Evolutionary conservation across 2,329 filamentous ascomycete genomes (phyloP).

Genomic region (Clonostachys solani): DNA sequence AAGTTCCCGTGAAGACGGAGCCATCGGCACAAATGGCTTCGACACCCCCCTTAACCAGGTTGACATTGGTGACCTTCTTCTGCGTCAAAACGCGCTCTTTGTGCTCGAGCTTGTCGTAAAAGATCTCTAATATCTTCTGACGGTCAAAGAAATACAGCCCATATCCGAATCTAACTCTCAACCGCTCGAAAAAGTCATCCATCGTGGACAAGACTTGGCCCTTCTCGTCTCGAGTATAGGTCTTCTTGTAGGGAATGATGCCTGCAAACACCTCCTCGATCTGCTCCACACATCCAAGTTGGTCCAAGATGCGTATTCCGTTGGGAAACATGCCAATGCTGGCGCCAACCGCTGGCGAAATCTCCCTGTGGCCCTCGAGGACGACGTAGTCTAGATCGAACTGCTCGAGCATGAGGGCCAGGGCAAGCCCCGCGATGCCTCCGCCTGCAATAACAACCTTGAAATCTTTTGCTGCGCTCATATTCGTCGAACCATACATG

Average conservation of each 20-base stretch:
- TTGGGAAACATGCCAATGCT: conserved; percentile 39
- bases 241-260: no score
- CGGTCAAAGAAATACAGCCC: conserved; percentile 23
- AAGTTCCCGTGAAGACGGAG: conserved; percentile 10
- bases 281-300: conserved; percentile 28
- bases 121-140: conserved; percentile 19
- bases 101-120: conserved; percentile 24
- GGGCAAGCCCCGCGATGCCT: conserved; percentile 33
- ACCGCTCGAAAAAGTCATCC: no score
- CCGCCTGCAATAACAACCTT: conserved; percentile 37
- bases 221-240: no score
- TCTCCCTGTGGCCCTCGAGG: conserved; percentile 34
- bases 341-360: conserved; percentile 41
- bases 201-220: no score
- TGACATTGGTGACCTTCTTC: conserved; percentile 1
- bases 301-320: conserved; percentile 40
- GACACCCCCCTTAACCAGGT: no score
- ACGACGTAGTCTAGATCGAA: conserved; percentile 42
- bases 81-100: conserved; percentile 11
- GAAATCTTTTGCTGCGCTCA: conserved; percentile 1
- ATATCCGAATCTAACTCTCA: no score
- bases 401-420: conserved; percentile 32
- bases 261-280: no score
- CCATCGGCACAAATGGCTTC: conserved; percentile 10
- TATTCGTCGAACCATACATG: no score